Percentiles rank a stretch among this genome's conserved stretches.
phyloP scores from a whole-genome alignment of 2,329 filamentous ascomycete genomes.

The Sarocladiaceae sp. region DNA sequence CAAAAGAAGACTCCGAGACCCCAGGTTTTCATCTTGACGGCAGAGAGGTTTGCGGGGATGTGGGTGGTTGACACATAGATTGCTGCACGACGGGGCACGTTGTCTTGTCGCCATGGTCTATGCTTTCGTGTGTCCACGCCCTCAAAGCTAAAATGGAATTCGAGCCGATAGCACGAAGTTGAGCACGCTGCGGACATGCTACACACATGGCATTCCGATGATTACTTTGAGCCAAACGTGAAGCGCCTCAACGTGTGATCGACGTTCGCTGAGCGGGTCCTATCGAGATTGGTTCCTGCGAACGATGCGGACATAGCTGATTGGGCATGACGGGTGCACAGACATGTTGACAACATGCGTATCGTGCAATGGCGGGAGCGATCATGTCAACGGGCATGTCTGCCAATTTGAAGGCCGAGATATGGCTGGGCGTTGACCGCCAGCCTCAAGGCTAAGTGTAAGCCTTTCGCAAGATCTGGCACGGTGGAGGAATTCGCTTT shows the following conservation, averaged over 20 bases:
- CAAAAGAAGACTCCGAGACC: not conserved
- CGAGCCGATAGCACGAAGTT: too few relatives aligned
- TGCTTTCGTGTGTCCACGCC: not conserved
- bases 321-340: not conserved
- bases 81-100: not conserved
- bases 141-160: not conserved
- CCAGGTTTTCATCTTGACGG: not conserved
- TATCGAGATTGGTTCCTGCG: not conserved
- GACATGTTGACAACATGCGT: not conserved
- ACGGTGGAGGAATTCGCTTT: not conserved
- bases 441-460: too few relatives aligned
- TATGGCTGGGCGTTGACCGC: not conserved
- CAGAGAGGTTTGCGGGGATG: not conserved
- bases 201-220: too few relatives aligned
- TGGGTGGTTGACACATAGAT: slow-evolving; percentile 5
- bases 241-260: too few relatives aligned
- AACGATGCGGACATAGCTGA: not conserved
- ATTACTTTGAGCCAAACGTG: too few relatives aligned
- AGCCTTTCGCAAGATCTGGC: too few relatives aligned
- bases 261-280: too few relatives aligned
- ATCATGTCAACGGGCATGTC: too few relatives aligned
- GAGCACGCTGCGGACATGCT: too few relatives aligned
- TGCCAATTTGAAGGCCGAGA: too few relatives aligned
- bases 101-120: not conserved
- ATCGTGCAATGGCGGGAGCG: too few relatives aligned